Base-by-base conservation (phyloP, 139 green algal genomes). In the Tetradesmus lagerheimii region DNA sequence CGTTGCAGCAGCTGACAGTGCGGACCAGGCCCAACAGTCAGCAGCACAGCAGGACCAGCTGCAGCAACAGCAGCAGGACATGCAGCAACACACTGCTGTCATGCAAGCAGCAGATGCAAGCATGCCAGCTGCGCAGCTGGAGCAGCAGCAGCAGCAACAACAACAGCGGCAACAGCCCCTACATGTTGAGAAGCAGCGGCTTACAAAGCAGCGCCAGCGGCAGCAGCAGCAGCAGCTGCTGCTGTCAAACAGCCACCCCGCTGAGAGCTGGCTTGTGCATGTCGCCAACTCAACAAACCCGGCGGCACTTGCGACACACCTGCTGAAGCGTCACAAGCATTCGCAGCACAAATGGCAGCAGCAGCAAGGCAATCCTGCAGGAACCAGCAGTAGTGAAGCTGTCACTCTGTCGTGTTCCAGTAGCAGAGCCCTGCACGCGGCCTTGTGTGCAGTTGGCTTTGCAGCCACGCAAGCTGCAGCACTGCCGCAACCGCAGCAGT, bases 141-240 rank as follows among this genome's bases (percentile, higher is more conserved):
- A 53, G 37, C 76, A 53, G 76, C 75, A 82, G 37, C 76, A 82
- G 76, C 76, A 82, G 37, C 76, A 81, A 15, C 35, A 81, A 29
- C 35, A 43, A 29, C 15, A 43, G 34, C 34, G 23, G 71, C 34
- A 50, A 25, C 82, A 43, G n/a, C 37, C 41, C 11, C 25, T 41
- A 23, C 25, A n/a, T n/a, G n/a, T n/a, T n/a, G n/a, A n/a, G n/a
- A n/a, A 27, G 53, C 80, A n/a, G 5, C 82, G 3, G 76, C 34
- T 31, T 6, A 0, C 3, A 75, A 12, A 50, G 3, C 82, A 78
- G 31, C 82, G 79, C 57, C 31, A 45, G 39, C 34, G 2, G 27
- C 34, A 27, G 12, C 31, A 50, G 20, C 31, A 88, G 14, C 15
- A 6, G 31, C 29, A 47, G 80, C 45, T 35, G 20, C 80, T 76